These are phyloP conservation scores for Pseudozyma hubeiensis DNA, from an alignment of 1,284 basidiomycete species.

Conservation along the genomic window DNA sequence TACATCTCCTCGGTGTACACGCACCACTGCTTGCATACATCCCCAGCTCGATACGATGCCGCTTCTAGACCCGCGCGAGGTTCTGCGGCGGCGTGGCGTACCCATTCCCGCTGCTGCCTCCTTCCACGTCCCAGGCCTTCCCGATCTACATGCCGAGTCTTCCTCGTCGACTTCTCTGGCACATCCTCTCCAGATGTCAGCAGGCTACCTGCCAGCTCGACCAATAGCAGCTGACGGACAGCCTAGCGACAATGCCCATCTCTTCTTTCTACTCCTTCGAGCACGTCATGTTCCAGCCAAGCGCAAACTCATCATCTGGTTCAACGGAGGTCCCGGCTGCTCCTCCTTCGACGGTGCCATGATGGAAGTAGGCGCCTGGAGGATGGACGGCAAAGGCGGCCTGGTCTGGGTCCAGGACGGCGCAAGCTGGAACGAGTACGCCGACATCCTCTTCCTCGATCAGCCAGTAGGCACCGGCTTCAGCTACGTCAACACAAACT, in stretches of 20 bases:
- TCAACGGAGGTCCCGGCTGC: conserved; percentile 96
- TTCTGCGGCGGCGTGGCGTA: conserved; percentile 40
- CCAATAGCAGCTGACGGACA: conserved; percentile 8
- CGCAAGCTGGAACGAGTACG: conserved; percentile 98
- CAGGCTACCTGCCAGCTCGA: conserved; percentile 63
- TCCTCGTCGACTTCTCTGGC: conserved; percentile 25
- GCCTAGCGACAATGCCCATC: conserved; percentile 74
- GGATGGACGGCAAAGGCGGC: conserved; percentile 79
- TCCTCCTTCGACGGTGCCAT: conserved; percentile 96
- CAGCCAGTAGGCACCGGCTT: conserved; percentile 96
- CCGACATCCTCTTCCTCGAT: conserved; percentile 96
- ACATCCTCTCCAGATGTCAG: conserved; percentile 55
- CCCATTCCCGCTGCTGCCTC: conserved; percentile 44
- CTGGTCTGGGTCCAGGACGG: conserved; percentile 77
- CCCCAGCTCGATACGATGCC: conserved; percentile 22
- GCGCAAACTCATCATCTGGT: conserved; percentile 92
- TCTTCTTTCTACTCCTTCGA: conserved; percentile 91
- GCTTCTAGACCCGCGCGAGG: conserved; percentile 41
- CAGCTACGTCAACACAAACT: conserved; percentile 86
- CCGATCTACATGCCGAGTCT: conserved; percentile 45
- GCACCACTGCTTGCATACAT: neutral
- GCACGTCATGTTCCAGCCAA: conserved; percentile 87
- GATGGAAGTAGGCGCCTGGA: conserved; percentile 96
- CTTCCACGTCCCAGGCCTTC: conserved; percentile 49
- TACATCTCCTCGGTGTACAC: neutral